Evolutionary conservation across 2,329 filamentous ascomycete species (phyloP), one percentile per base, ranked within the genome.

Genomic region (Talaromyces albobiverticillius): DNA sequence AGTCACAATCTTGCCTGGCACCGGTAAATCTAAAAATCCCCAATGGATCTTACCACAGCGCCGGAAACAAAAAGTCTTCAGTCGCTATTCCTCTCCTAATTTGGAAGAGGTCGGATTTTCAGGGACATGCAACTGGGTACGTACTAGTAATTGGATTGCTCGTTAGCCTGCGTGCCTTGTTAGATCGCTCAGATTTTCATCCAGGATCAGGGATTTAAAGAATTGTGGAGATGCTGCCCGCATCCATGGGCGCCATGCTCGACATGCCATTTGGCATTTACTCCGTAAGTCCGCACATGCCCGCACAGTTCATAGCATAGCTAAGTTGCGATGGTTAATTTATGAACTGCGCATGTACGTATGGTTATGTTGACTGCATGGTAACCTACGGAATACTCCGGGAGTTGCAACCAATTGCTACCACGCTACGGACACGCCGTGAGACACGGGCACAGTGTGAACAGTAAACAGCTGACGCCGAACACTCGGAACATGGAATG

Each of bases 91-190:
- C 18, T 11, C 31, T 11, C 46, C 46, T 32, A 6, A 48, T 49
- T 18, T 29, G 46, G 46, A 40, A 36, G 5, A 10, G 46, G 32
- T 20, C 31, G 18, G 46, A 32, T 38, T 22, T 48, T 16, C 36
- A 29, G 22, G 34, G 18, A 49, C n/a, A 38, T 20, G 11, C 13
- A n/a, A 29, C n/a, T n/a, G n/a, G n/a, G n/a, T n/a, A n/a, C n/a
- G n/a, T n/a, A 26, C 29, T 25, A 38, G 18, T n/a, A n/a, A n/a
- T n/a, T n/a, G n/a, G n/a, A n/a, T n/a, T n/a, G n/a, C n/a, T 40
- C 47, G 18, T 41, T 49, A 49, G 46, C 20, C 26, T 49, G 34
- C 16, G 46, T 50, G 47, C 47, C 47, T 50, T 50, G 47, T 50
- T 50, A 16, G 47, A 50, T 50, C 36, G 36, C 47, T 42, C 47